These are phyloP conservation scores for Kodamaea sp. DNA, from an alignment of 1,139 yeast genomes.

Conservation along the genomic window DNA sequence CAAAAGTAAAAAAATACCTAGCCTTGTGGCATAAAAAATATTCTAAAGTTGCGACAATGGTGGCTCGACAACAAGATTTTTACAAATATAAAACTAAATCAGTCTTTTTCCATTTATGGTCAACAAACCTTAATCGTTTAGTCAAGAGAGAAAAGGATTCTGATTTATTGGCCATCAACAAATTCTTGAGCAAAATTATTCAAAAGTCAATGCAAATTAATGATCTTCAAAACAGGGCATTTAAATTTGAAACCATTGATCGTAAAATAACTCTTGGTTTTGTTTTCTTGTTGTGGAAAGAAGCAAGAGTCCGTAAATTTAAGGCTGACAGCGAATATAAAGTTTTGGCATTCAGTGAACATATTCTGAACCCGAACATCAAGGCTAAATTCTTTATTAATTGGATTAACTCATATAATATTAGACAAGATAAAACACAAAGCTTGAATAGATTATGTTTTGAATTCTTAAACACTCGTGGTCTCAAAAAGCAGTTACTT, in stretches of 20 bases:
- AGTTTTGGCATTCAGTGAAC: slow-evolving; percentile 14
- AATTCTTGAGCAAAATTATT: slow-evolving; percentile 14
- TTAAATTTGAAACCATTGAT: slow-evolving; percentile 5
- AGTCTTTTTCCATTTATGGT: no score
- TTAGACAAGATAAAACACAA: slow-evolving; percentile 7
- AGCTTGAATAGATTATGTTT: slow-evolving; percentile 15
- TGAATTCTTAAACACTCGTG: slow-evolving; percentile 11
- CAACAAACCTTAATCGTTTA: background rate
- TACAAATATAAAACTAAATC: no score
- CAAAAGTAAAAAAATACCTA: background rate
- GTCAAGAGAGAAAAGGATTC: slow-evolving; percentile 12
- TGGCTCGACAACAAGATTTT: no score
- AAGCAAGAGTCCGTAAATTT: slow-evolving; percentile 14
- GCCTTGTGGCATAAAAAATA: slow-evolving; percentile 1
- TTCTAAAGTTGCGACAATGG: background rate
- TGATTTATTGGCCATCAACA: slow-evolving; percentile 19
- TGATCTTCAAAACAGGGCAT: slow-evolving; percentile 4
- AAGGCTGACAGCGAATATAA: slow-evolving; percentile 15
- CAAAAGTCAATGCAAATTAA: slow-evolving; percentile 1
- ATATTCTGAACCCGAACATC: slow-evolving; percentile 12
- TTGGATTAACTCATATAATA: slow-evolving; percentile 25
- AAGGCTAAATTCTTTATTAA: slow-evolving; percentile 12
- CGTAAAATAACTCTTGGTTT: slow-evolving; percentile 5
- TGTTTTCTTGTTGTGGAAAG: slow-evolving; percentile 19
- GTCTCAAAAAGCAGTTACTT: slow-evolving; percentile 9